Conservation (phyloP, 257 asterid genomes). For the Solanum virginianum region DNA sequence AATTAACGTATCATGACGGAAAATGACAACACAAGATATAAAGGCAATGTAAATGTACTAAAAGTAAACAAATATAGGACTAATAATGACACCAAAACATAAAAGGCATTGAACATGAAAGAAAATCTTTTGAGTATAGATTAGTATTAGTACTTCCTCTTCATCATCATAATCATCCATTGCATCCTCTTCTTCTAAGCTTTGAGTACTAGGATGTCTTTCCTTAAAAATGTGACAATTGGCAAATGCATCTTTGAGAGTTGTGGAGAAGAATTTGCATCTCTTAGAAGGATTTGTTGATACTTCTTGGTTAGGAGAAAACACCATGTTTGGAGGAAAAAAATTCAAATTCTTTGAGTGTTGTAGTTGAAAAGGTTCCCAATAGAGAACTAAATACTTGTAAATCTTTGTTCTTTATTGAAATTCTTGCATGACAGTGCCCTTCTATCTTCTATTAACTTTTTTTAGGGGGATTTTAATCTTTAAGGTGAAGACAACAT, state of each 20-base stretch:
- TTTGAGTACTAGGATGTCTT: slow-evolving; percentile 15
- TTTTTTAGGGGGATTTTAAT: not conserved
- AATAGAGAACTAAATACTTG: not conserved
- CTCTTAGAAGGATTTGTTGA: slow-evolving; percentile 27
- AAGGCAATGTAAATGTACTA: too few relatives aligned
- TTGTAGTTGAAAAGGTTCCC: slow-evolving; percentile 5
- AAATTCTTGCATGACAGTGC: not conserved
- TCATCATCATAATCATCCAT: slow-evolving; percentile 36
- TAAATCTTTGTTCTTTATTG: not conserved
- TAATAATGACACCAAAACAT: not conserved
- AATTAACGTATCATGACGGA: too few relatives aligned
- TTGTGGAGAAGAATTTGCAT: slow-evolving; percentile 42
- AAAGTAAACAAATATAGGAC: too few relatives aligned
- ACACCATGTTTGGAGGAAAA: slow-evolving; percentile 20
- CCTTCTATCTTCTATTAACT: not conserved
- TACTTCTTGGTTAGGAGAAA: slow-evolving; percentile 30
- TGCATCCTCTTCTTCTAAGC: slow-evolving; percentile 27
- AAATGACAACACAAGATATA: too few relatives aligned
- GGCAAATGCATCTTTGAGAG: slow-evolving; percentile 37
- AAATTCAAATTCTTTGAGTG: slow-evolving; percentile 3
- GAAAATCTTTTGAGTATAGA: not conserved
- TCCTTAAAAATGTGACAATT: slow-evolving; percentile 33
- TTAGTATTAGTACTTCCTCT: slow-evolving; percentile 40
- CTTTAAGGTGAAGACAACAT: slow-evolving; percentile 6
- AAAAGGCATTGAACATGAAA: not conserved